These are phyloP conservation scores for Tremella mesenterica DNA, from an alignment of 768 basidiomycete species.

Conservation along the genomic window DNA sequence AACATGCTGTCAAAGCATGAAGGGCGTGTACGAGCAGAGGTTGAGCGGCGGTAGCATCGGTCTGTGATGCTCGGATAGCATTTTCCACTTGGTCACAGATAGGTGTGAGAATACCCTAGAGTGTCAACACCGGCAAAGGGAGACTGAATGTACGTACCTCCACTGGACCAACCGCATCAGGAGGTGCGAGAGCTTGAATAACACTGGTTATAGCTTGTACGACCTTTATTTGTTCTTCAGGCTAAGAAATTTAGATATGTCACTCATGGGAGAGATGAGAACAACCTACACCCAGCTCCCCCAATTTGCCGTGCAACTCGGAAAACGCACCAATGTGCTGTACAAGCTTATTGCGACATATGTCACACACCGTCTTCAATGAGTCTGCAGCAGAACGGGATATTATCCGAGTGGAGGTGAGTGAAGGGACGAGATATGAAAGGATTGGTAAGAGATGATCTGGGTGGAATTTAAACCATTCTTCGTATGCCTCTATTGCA, in stretches of 20 bases:
- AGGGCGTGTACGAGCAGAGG: conserved; percentile 60
- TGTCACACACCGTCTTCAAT: conserved; percentile 77
- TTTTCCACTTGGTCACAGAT: conserved; percentile 61
- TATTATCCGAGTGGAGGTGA: conserved; percentile 31
- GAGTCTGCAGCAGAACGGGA: conserved; percentile 62
- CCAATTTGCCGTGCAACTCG: conserved; percentile 67
- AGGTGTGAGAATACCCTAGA: conserved; percentile 66
- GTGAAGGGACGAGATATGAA: conserved; percentile 56
- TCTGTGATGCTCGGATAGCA: conserved; percentile 9
- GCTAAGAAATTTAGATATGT: conserved; percentile 17
- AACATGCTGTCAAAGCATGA: conserved; percentile 72
- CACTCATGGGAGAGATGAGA: neutral
- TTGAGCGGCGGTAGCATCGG: conserved; percentile 60
- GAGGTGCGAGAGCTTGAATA: conserved; percentile 75
- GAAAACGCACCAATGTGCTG: conserved; percentile 77
- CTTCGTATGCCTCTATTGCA: conserved; percentile 41
- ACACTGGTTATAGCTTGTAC: conserved; percentile 88
- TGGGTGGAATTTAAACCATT: conserved; percentile 45
- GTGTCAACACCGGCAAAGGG: neutral
- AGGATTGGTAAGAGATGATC: conserved; percentile 62
- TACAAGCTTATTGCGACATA: conserved; percentile 73
- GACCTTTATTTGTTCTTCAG: conserved; percentile 71
- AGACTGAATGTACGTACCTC: conserved; percentile 49
- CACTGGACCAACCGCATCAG: conserved; percentile 67
- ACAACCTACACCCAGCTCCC: conserved; percentile 59